Base-by-base conservation (phyloP, 306 rosid species). In the Lablab purpureus region DNA sequence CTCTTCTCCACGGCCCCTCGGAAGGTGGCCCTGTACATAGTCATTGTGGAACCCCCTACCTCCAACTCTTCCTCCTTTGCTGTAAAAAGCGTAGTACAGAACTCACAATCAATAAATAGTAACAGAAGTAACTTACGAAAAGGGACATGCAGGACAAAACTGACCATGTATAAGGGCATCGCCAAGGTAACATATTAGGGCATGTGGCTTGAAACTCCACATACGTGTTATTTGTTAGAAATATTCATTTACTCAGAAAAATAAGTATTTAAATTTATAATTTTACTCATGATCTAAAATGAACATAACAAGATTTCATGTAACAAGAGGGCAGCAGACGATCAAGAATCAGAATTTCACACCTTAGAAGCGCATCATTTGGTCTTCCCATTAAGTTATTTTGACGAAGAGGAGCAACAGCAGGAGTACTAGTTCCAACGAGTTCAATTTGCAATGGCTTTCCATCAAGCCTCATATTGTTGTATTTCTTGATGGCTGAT, bases 391-490 rank as follows among this genome's bases (percentile, higher is more conserved):
- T 32, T 47, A 79, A 12, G 70, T 78, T 23, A 43, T 41, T 65
- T 58, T 58, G 71, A 64, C 3, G 36, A 46, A 49, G 83, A 46
- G 86, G 74, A 11, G 22, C 15, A 32, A 41, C 52, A 52, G 71
- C 55, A 72, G 80, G 59, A 76, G 75, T 7, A 76, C 73, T 56
- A 47, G 74, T 46, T 71, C 93, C 91, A 23, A 89, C 90, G 47
- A 91, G 83, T 84, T 91, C 91, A 76, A 91, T 87, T 37, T 86
- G 80, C 71, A 91, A 23, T 71, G 83, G 82, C 66, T 84, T 87
- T 64, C 93, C 93, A 81, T 91, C 93, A 76, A 91, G 93, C 43
- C 7, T 79, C 84, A 81, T 47, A 49, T 87, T 83, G 82, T 91
- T 84, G 84, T 86, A 91, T 75, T 73, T 86, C 67, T 79, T 76